Base-by-base conservation (phyloP, 2,329 filamentous ascomycete genomes). In the Colletotrichum gloeosporioides region DNA sequence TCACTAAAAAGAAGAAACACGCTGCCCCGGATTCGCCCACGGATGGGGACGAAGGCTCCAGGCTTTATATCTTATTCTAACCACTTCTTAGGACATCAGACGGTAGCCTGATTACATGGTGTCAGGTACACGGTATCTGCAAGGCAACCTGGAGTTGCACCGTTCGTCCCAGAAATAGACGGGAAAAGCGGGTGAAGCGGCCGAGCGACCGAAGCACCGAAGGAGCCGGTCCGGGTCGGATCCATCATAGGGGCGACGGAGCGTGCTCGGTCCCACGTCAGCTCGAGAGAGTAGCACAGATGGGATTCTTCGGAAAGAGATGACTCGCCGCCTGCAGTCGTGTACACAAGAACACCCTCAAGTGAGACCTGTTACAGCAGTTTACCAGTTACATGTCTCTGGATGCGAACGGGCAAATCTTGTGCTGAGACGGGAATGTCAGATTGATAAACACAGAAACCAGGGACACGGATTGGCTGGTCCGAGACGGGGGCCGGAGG, bases 191-290 rank as follows among this genome's bases (percentile, higher is more conserved):
- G 71, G 22, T 3, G 66, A 53, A 36, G 16, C 49, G 68, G 32
- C 73, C 68, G 62, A 49, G 27, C 49, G 68, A 31, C 62, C 68
- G 73, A 59, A 65, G 22, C 18, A 53, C 62, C 59, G 44, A 34
- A 44, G 29, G 44, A 55, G 27, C 65, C 73, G 67, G 53, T 31
- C 36, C 36, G 53, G 32, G 18, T 59, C 68, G 67, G 68, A 49
- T 57, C 31, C 18, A 34, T 18, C 16, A 22, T 53, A n/a, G 29
- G 27, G 61, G 27, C 53, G 36, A 12, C 22, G n/a, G 67, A 62
- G 49, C 15, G 8, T 12, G 72, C 27, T 66, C 49, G 36, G 61
- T 39, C 44, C 44, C 44, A 53, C 44, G 44, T 53, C 12, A 53
- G 44, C 44, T 22, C 1, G 6, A 53, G 13, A 22, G 44, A 6